A percentile compares a stretch with the other conserved stretches of the same genome.
Evolutionary conservation across 1,139 yeast genomes (phyloP).

Genomic region (Suhomyces bokatorum): DNA sequence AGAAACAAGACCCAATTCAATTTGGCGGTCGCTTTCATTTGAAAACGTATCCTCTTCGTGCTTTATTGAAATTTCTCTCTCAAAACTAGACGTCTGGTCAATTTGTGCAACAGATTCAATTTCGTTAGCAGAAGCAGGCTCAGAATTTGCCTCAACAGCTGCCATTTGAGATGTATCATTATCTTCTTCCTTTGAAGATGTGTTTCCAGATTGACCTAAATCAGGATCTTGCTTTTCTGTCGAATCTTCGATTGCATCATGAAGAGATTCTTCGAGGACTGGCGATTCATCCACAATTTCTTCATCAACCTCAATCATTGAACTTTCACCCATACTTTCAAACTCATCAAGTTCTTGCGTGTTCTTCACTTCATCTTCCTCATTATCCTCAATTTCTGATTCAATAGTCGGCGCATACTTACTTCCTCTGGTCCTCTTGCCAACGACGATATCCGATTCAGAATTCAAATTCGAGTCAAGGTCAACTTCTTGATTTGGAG

Average conservation of each 20-base stretch:
- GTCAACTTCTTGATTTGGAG: neutral
- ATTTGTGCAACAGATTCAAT: no score
- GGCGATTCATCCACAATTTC: neutral
- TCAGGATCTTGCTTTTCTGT: neutral
- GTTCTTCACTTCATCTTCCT: neutral
- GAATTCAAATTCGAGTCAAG: neutral
- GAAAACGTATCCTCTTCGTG: neutral
- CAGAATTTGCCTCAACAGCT: no score
- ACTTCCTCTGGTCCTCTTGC: neutral
- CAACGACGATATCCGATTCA: neutral
- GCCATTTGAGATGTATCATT: no score
- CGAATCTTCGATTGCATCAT: neutral
- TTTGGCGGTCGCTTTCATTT: neutral
- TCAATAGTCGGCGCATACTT: no score
- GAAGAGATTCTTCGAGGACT: neutral
- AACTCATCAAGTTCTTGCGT: neutral
- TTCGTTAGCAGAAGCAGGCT: no score
- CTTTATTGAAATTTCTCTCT: neutral
- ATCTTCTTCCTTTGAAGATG: neutral
- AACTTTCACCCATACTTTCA: neutral
- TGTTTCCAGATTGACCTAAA: no score
- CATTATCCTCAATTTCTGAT: no score
- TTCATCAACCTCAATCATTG: neutral
- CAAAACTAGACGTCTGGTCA: no score
- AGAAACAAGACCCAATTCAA: neutral